A percentile compares a stretch with the other conserved stretches of the same genome.
Evolutionary conservation across 1,284 basidiomycete genomes (phyloP).

Genomic region (Ustilago shanxiensis): DNA sequence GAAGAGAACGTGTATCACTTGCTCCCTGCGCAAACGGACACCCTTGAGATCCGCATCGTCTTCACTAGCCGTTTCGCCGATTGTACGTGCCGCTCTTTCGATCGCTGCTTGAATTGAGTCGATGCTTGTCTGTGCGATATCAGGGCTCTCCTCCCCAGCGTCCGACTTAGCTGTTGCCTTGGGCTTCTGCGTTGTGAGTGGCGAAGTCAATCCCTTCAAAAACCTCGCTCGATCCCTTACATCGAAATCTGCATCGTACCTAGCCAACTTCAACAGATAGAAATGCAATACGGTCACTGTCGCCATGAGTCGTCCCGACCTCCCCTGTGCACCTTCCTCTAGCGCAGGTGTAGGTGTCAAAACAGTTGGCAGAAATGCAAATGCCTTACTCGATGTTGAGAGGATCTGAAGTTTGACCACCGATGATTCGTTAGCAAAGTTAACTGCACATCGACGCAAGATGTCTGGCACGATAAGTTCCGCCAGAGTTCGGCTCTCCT

Average conservation of each 20-base stretch:
- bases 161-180: too few relatives aligned
- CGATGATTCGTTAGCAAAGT: conserved; percentile 59
- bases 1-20: conserved; percentile 59
- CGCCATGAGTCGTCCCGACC: conserved; percentile 19
- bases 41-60: conserved; percentile 49
- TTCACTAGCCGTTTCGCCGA: conserved; percentile 36
- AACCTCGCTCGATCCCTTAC: conserved; percentile 64
- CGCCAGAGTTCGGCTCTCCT: conserved; percentile 47
- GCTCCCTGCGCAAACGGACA: conserved; percentile 55
- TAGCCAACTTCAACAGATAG: conserved; percentile 59
- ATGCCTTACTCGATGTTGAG: conserved; percentile 60
- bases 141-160: not conserved
- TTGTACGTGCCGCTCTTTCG: conserved; percentile 14
- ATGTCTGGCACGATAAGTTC: conserved; percentile 62
- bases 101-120: conserved; percentile 33
- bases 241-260: conserved; percentile 60
- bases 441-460: conserved; percentile 60
- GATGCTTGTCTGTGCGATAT: not conserved
- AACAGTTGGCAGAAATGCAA: conserved; percentile 43
- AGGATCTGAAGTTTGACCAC: conserved; percentile 60
- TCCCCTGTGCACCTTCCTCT: conserved; percentile 20
- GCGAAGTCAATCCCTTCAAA: conserved; percentile 57
- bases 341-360: conserved; percentile 4
- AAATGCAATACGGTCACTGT: conserved; percentile 46
- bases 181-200: conserved; percentile 15